A percentile compares a stretch with the other conserved stretches of the same genome.
Conservation (phyloP, 352 stramenopile species). For the Elongisporangium senticosum region DNA sequence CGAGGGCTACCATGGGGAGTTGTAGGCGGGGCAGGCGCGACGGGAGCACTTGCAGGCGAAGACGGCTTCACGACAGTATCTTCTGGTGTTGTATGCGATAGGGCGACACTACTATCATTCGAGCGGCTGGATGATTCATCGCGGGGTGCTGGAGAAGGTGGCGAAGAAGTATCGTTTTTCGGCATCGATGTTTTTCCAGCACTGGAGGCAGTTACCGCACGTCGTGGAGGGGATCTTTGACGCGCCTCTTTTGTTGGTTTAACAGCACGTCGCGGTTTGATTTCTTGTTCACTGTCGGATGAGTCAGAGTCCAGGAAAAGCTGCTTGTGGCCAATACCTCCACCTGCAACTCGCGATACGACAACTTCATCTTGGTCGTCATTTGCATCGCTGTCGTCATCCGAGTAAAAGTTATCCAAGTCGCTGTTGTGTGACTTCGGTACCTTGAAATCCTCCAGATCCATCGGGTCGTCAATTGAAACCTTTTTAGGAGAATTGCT, state of each 20-base stretch:
- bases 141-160: neutral
- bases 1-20: neutral
- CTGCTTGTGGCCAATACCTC: conserved; percentile 59
- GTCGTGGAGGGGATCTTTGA: neutral
- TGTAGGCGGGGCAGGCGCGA: neutral
- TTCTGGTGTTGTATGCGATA: neutral
- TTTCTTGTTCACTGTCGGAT: conserved; percentile 29
- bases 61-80: neutral
- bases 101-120: neutral
- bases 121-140: neutral
- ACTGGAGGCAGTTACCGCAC: neutral
- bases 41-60: neutral
- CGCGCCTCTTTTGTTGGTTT: neutral
- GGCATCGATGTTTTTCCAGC: neutral
- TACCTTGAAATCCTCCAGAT: conserved; percentile 77
- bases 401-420: conserved; percentile 75
- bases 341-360: conserved; percentile 34
- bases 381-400: conserved; percentile 57
- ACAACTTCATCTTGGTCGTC: conserved; percentile 41
- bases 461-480: conserved; percentile 33
- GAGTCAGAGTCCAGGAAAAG: conserved; percentile 67
- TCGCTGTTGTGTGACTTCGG: conserved; percentile 47
- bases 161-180: neutral
- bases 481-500: conserved; percentile 8
- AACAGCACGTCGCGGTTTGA: neutral